Evolutionary conservation across 2,329 filamentous ascomycete species (phyloP), one percentile per base, ranked within the genome.

Genomic region (Neonectria sp.): DNA sequence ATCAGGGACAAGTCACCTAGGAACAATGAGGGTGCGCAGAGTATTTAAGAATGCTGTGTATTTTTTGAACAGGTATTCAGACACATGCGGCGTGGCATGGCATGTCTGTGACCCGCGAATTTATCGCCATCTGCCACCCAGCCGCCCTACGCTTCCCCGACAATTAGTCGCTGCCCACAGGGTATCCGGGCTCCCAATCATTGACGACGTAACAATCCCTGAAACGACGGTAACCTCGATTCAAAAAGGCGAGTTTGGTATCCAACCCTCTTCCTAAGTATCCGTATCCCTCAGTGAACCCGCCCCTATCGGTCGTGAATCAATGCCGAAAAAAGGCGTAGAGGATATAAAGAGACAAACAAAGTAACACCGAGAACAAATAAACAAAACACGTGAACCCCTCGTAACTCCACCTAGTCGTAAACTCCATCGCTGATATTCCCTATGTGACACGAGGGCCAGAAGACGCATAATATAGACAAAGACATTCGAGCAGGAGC

Each of bases 381-480:
- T 13, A 57, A 48, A 62, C 37, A 31, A 68, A 68, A 53, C 60
- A 65, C 60, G 49, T 56, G 56, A 73, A 74, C 72, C 73, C 71
- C 68, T 37, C 56, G 60, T 55, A 76, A 76, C 74, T 76, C 74
- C 74, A 68, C 59, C 70, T 73, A 65, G 60, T 75, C 64, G 65
- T 68, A 79, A 79, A 79, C 78, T 79, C 78, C 78, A 68, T 76
- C 78, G 78, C 78, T 79, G 73, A 68, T 70, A 77, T 75, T 75
- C 75, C 75, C 65, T 72, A 76, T 72, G 65, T 76, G 71, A 74
- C 74, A 68, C 73, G 60, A 74, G 63, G 69, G 63, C 65, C 62
- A 68, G 69, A 75, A 71, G 58, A 71, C 64, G 72, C 60, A 67
- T 71, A 70, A 69, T 73, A 73, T 75, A 77, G 69, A 77, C 71